phyloP scores from a whole-genome alignment of 116 monocot genomes.

The Cymodocea nodosa region DNA sequence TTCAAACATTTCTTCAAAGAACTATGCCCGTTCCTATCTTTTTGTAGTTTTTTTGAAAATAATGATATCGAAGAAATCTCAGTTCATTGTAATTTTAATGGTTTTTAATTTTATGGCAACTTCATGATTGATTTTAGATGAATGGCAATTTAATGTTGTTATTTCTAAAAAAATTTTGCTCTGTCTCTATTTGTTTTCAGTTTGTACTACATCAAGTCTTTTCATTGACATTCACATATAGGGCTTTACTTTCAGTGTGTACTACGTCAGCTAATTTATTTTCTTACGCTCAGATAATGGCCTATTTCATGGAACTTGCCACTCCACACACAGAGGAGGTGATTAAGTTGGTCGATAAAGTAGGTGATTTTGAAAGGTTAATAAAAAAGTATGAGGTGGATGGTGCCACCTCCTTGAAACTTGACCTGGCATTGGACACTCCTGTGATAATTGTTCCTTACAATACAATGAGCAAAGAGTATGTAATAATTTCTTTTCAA shows the following conservation, averaged over 20 bases:
- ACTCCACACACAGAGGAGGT: slow-evolving; percentile 91
- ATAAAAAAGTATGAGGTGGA: slow-evolving; percentile 93
- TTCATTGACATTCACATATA: slow-evolving; percentile 33
- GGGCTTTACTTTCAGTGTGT: slow-evolving; percentile 13
- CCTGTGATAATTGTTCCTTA: slow-evolving; percentile 78
- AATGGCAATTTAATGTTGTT: no score
- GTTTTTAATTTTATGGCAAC: no score
- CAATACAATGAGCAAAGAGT: slow-evolving; percentile 73
- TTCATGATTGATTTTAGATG: no score
- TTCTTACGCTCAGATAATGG: slow-evolving; percentile 47
- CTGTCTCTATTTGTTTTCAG: no score
- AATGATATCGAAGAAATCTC: no score
- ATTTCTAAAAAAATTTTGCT: no score
- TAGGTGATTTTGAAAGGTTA: slow-evolving; percentile 87
- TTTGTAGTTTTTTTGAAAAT: no score
- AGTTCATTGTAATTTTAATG: no score
- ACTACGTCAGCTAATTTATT: background rate
- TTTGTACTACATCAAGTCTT: no score
- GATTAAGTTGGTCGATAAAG: slow-evolving; percentile 91
- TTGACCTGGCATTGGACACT: slow-evolving; percentile 78
- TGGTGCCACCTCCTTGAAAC: slow-evolving; percentile 68
- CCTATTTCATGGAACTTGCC: slow-evolving; percentile 91
- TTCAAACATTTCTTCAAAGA: no score
- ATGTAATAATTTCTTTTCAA: slow-evolving; percentile 11
- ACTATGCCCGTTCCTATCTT: no score